These are phyloP conservation scores for Calophaca sinica DNA, from an alignment of 306 rosid species.

Conservation along the genomic window DNA sequence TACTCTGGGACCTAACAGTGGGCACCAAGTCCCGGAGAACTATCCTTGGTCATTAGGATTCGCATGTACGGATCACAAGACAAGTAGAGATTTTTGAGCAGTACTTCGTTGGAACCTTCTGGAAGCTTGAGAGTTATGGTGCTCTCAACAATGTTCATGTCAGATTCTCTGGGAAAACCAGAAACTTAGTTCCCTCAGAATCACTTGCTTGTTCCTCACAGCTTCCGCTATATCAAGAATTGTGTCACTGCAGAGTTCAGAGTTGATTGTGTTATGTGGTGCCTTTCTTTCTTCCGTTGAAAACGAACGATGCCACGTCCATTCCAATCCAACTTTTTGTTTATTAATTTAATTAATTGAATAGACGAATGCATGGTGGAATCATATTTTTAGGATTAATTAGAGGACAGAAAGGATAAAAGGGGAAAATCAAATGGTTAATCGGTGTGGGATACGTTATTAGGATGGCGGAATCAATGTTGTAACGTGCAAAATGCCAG, in stretches of 20 bases:
- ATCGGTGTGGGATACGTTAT: no score
- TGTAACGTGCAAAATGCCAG: no score
- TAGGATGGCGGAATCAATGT: no score
- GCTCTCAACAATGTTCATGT: constrained; percentile 38
- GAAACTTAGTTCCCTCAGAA: constrained; percentile 44
- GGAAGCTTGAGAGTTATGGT: constrained; percentile 44
- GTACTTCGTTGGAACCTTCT: constrained; percentile 48
- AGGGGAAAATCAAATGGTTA: no score
- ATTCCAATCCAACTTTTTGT: no score
- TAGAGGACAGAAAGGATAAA: no score
- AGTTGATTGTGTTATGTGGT: background rate
- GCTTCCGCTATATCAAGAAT: constrained; percentile 33
- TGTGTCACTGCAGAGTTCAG: background rate
- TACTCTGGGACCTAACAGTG: no score
- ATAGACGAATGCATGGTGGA: no score
- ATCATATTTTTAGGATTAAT: no score
- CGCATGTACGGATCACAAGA: constrained; percentile 68
- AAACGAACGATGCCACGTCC: no score
- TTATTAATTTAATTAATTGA: no score
- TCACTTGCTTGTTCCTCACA: constrained; percentile 57
- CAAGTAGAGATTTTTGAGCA: constrained; percentile 66
- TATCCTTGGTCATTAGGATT: constrained; percentile 32
- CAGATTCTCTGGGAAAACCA: constrained; percentile 50
- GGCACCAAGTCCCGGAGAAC: background rate
- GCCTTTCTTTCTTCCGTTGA: no score